A percentile compares a stretch with the other conserved stretches of the same genome.
Evolutionary conservation across 768 basidiomycete genomes (phyloP).

Genomic region (Mycena chlorophos): DNA sequence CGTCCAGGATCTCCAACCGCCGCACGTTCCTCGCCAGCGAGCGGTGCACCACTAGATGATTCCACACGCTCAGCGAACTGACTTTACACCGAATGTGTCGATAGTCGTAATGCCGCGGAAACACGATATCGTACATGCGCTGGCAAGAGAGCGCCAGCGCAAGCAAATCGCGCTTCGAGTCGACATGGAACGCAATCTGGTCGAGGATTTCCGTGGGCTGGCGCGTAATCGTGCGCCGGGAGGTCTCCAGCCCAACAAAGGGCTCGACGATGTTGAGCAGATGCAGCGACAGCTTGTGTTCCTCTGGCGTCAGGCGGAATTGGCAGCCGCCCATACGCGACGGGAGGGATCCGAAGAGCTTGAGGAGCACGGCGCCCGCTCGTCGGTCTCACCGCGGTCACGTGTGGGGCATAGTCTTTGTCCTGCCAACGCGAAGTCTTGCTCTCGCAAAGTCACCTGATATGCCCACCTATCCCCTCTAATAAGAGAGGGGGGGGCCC

Average conservation of each 20-base stretch:
- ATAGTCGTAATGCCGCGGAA: slow-evolving; percentile 65
- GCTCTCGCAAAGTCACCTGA: too few species aligned
- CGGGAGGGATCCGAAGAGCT: slow-evolving; percentile 52
- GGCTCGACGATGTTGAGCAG: slow-evolving; percentile 64
- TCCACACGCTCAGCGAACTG: slow-evolving; percentile 62
- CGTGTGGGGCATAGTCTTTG: too few species aligned
- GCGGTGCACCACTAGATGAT: slow-evolving; percentile 57
- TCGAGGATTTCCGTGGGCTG: slow-evolving; percentile 72
- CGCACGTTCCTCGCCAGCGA: slow-evolving; percentile 63
- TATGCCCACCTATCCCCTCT: too few species aligned
- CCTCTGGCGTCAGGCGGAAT: slow-evolving; percentile 57
- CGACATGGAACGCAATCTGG: slow-evolving; percentile 54
- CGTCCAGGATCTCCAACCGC: slow-evolving; percentile 60
- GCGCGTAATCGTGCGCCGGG: slow-evolving; percentile 47
- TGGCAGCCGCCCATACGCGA: slow-evolving; percentile 58
- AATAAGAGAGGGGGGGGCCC: too few species aligned
- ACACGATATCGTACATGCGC: slow-evolving; percentile 54
- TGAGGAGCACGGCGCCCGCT: slow-evolving; percentile 52
- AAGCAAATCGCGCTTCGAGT: slow-evolving; percentile 53
- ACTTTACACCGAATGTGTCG: slow-evolving; percentile 59
- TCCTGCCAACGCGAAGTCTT: too few species aligned
- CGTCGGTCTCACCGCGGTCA: too few species aligned
- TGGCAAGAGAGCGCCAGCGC: slow-evolving; percentile 58
- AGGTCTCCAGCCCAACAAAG: slow-evolving; percentile 53
- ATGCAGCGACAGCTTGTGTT: slow-evolving; percentile 62